Evolutionary conservation across 2,329 filamentous ascomycete species (phyloP).

Genomic region (Seiridium cupressi): DNA sequence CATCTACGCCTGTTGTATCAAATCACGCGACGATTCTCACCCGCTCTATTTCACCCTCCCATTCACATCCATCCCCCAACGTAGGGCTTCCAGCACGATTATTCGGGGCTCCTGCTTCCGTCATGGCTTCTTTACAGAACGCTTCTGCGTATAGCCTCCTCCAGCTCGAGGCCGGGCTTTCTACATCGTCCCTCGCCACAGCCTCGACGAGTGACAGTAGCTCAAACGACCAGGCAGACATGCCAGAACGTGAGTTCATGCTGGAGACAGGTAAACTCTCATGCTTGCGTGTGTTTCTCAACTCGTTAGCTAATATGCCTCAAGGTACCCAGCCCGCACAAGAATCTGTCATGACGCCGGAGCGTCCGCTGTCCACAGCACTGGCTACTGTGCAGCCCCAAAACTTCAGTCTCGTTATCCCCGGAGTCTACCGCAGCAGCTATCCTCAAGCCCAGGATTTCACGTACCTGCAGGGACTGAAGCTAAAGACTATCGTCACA

Average conservation of each 20-base stretch:
- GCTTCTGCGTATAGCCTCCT: neutral
- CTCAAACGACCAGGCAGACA: neutral
- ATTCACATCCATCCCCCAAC: neutral
- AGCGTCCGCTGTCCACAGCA: constrained; percentile 11
- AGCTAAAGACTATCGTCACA: constrained; percentile 76
- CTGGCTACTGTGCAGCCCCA: constrained; percentile 36
- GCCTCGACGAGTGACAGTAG: neutral
- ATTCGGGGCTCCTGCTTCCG: neutral
- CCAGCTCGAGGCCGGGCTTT: neutral
- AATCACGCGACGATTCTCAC: neutral
- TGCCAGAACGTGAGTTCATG: neutral
- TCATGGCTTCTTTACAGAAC: neutral
- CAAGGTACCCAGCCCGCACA: neutral
- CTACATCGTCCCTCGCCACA: neutral
- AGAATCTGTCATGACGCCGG: neutral
- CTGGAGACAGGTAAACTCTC: neutral
- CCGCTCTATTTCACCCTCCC: neutral
- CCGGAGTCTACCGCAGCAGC: constrained; percentile 77
- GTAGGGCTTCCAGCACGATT: neutral
- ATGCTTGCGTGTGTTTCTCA: neutral
- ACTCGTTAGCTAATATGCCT: neutral
- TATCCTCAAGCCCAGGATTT: constrained; percentile 74
- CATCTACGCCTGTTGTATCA: constrained; percentile 4
- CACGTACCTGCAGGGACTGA: constrained; percentile 63
- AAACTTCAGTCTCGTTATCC: constrained; percentile 76